Percentiles rank a stretch among this genome's conserved stretches.
phyloP scores from a whole-genome alignment of 176 grass and related monocot species.

The Dendrocalamus sinicus region DNA sequence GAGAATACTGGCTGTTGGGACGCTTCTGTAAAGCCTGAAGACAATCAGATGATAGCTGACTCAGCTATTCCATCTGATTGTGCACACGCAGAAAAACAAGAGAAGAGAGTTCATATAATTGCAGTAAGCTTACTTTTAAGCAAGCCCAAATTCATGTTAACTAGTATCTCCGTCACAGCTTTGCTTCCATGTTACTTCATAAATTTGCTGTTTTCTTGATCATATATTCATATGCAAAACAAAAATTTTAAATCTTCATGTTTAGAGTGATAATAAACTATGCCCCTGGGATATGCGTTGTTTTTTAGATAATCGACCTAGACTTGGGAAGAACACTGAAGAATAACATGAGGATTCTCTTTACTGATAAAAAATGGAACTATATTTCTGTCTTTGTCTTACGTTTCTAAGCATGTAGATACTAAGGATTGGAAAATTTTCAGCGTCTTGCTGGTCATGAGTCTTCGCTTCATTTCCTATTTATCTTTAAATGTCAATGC shows the following conservation, averaged over 20 bases:
- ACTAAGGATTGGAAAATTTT: not conserved
- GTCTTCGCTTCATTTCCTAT: not conserved
- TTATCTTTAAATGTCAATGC: not conserved
- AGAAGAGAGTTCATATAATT: constrained; percentile 75
- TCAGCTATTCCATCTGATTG: constrained; percentile 46
- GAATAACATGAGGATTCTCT: not conserved
- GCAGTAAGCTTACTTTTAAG: constrained; percentile 59
- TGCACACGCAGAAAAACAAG: constrained; percentile 39
- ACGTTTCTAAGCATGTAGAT: not conserved
- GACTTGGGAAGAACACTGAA: not conserved
- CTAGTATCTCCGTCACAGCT: not conserved
- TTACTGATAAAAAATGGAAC: not conserved
- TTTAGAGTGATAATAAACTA: constrained; percentile 3
- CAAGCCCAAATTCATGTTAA: constrained; percentile 11
- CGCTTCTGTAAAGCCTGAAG: constrained; percentile 60
- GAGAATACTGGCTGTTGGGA: constrained; percentile 87
- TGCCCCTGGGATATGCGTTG: not conserved
- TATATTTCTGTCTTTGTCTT: not conserved
- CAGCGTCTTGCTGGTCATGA: not conserved
- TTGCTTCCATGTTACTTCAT: constrained; percentile 27
- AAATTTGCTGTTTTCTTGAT: constrained; percentile 34
- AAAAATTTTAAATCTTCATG: constrained; percentile 15
- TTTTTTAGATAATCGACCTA: not conserved
- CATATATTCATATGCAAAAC: constrained; percentile 14
- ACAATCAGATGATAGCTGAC: constrained; percentile 44